Conservation (phyloP, 1,139 yeast genomes). For the Candida gigantensis region DNA sequence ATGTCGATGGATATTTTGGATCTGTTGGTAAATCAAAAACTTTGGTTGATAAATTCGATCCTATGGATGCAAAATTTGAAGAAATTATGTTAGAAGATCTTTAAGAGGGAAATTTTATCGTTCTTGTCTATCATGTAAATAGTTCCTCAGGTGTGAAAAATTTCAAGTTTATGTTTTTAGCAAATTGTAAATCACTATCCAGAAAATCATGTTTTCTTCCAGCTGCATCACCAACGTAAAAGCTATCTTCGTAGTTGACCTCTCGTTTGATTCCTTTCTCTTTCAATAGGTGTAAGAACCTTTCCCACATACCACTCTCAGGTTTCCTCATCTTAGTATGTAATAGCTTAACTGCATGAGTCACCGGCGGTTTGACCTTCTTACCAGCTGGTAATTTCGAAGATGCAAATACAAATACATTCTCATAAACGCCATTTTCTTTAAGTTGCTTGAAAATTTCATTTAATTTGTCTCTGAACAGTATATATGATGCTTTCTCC, state of each 20-base stretch:
- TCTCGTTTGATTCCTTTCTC: slow-evolving; percentile 14
- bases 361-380: no score
- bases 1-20: slow-evolving; percentile 58
- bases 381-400: slow-evolving; percentile 46
- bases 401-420: slow-evolving; percentile 62
- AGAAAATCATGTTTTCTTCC: slow-evolving; percentile 77
- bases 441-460: slow-evolving; percentile 13
- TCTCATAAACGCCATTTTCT: slow-evolving; percentile 17
- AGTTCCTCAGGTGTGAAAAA: slow-evolving; percentile 74
- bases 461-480: slow-evolving; percentile 47
- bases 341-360: no score
- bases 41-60: slow-evolving; percentile 22
- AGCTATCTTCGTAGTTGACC: slow-evolving; percentile 47
- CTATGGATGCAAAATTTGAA: slow-evolving; percentile 25
- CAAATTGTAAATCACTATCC: slow-evolving; percentile 74
- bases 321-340: slow-evolving; percentile 71
- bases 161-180: slow-evolving; percentile 50
- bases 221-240: slow-evolving; percentile 96
- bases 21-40: slow-evolving; percentile 52
- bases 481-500: slow-evolving; percentile 52
- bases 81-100: slow-evolving; percentile 27
- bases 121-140: slow-evolving; percentile 15
- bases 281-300: slow-evolving; percentile 23
- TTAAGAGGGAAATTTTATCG: slow-evolving; percentile 10
- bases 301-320: slow-evolving; percentile 66